Percentiles rank a stretch among this genome's conserved stretches.
Conservation (phyloP, 176 grass and related monocot species). For the Bothriochloa decipiens region DNA sequence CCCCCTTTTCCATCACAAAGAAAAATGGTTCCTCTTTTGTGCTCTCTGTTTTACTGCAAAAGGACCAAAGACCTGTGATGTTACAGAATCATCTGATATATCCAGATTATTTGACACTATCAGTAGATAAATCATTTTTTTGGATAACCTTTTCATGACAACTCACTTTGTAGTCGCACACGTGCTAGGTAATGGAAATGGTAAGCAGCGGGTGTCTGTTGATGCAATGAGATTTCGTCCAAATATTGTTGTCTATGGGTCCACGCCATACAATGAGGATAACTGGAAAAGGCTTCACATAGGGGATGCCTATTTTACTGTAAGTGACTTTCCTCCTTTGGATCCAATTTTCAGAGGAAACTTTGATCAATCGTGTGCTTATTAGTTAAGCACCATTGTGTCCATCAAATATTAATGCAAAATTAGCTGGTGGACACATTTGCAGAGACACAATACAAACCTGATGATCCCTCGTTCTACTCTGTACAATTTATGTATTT, state of each 20-base stretch:
- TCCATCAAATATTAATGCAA: not conserved
- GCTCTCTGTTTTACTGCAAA: not conserved
- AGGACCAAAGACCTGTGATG: not conserved
- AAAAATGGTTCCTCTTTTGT: not conserved
- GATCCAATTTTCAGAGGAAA: not conserved
- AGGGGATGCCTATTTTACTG: conserved; percentile 78
- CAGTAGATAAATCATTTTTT: not conserved
- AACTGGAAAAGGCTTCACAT: conserved; percentile 77
- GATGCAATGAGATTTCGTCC: conserved; percentile 84
- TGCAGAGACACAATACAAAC: not conserved
- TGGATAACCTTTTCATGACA: conserved; percentile 14
- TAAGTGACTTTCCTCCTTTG: conserved; percentile 40
- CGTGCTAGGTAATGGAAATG: conserved; percentile 41
- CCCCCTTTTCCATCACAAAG: not conserved
- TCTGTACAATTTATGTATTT: not conserved
- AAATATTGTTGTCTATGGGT: conserved; percentile 86
- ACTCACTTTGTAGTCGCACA: conserved; percentile 19
- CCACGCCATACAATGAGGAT: conserved; percentile 76
- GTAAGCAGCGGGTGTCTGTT: conserved; percentile 42
- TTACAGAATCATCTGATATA: not conserved
- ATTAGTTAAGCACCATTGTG: not conserved
- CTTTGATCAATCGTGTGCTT: not conserved
- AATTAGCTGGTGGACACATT: not conserved
- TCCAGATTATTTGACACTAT: conserved; percentile 7
- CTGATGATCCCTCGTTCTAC: not conserved